Percentiles rank a stretch among this genome's conserved stretches.
These are phyloP conservation scores for Ceratobasidium sp. DNA, from an alignment of 1,284 basidiomycete species.

Conservation along the genomic window DNA sequence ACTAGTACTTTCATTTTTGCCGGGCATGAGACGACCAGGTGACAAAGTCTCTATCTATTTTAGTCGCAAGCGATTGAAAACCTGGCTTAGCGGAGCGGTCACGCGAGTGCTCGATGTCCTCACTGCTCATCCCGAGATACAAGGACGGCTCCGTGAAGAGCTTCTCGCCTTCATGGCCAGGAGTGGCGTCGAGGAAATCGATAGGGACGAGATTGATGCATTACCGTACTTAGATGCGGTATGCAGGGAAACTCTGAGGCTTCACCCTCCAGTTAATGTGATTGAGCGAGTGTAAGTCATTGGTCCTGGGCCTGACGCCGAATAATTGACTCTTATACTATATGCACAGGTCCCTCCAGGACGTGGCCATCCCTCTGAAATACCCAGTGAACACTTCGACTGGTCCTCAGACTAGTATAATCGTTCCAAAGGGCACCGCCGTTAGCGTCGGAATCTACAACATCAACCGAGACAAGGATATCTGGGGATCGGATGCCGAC, in stretches of 20 bases:
- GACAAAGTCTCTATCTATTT: no score
- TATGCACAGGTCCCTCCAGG: not conserved
- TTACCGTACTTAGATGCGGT: conserved; percentile 73
- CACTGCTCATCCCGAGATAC: conserved; percentile 56
- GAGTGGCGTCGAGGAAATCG: conserved; percentile 50
- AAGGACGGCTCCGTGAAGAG: conserved; percentile 70
- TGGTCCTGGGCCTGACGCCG: not conserved
- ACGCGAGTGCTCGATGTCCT: conserved; percentile 9
- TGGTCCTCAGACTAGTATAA: not conserved
- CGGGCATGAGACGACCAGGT: conserved; percentile 38
- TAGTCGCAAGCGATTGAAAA: no score
- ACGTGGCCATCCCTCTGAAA: not conserved
- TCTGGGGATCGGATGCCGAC: conserved; percentile 2
- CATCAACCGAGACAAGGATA: conserved; percentile 6
- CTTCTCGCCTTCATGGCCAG: conserved; percentile 56
- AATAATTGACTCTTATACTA: not conserved
- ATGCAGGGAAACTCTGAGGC: conserved; percentile 74
- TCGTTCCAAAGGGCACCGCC: not conserved
- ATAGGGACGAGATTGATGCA: conserved; percentile 56
- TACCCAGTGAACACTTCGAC: not conserved
- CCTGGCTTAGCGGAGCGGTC: conserved; percentile 6
- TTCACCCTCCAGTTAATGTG: conserved; percentile 73
- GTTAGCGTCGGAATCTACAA: not conserved
- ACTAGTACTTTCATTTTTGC: conserved; percentile 19
- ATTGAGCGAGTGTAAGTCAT: conserved; percentile 68